Evolutionary conservation across 805 yeast species (phyloP).

Genomic region (Pichia deserticola): DNA sequence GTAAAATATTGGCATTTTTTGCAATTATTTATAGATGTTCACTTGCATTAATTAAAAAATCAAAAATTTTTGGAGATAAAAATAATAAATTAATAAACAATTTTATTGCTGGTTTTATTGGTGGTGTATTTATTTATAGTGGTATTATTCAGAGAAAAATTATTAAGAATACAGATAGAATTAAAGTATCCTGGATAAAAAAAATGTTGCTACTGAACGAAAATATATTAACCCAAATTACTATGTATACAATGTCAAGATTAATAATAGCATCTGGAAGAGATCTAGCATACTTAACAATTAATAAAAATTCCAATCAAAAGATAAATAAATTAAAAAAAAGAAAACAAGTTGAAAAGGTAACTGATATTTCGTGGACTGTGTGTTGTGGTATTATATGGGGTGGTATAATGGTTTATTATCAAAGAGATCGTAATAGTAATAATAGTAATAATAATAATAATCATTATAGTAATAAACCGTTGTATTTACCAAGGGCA

Average conservation of each 20-base stretch:
- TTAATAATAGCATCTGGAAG: constrained; percentile 58
- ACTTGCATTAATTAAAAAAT: background rate
- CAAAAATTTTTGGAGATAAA: background rate
- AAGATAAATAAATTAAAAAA: too few relatives aligned
- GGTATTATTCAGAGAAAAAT: constrained; percentile 8
- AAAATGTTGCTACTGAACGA: constrained; percentile 11
- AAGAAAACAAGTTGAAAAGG: too few relatives aligned
- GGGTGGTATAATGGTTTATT: constrained; percentile 69
- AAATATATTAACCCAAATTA: constrained; percentile 60
- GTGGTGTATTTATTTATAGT: constrained; percentile 27
- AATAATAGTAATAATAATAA: constrained; percentile 15
- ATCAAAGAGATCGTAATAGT: constrained; percentile 44
- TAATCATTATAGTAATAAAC: background rate
- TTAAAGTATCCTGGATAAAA: background rate
- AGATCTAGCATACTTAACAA: constrained; percentile 26
- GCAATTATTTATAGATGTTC: constrained; percentile 23
- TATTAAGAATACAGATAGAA: background rate
- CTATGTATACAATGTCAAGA: constrained; percentile 65
- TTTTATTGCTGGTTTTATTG: constrained; percentile 25
- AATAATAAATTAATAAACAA: constrained; percentile 1
- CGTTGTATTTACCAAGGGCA: constrained; percentile 47
- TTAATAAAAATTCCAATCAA: background rate
- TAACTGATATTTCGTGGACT: constrained; percentile 40
- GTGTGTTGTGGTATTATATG: constrained; percentile 57
- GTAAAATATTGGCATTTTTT: constrained; percentile 25